Evolutionary conservation across 805 yeast species (phyloP), one percentile per base, ranked within the genome.

Genomic region (Pichia phayaonensis): DNA sequence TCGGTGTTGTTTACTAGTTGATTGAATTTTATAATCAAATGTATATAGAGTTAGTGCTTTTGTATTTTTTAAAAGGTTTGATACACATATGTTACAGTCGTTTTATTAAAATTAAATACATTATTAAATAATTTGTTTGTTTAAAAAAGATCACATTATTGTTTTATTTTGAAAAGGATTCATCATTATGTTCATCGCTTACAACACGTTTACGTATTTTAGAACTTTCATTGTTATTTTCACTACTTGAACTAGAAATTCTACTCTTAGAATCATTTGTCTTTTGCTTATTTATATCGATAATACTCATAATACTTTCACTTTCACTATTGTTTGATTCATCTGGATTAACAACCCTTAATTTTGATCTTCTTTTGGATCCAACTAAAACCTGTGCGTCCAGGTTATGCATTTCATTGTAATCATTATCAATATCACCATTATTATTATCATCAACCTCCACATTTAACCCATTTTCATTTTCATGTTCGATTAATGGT

Each of bases 361-460:
- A 67, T 48, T 75, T 74, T 1, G 84, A 74, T 51, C 86, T 68
- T 56, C 89, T 69, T 59, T 77, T 79, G 16, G 86, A 79, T 53
- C 85, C 77, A 8, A 84, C 89, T 53, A 84, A 65, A 10, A 84
- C 84, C 63, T 84, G 90, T 2, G 83, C 90, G 55, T 84, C 90
- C 56, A 82, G 60, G 29, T 72, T 69, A 20, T 72, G 73, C 49
- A 78, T 73, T 15, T 73, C 66, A 21, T 73, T 72, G 38, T n/a
- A n/a, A n/a, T 70, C 74, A 23, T 23, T 40, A 8, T 42, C 12
- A 29, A 13, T 45, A 2, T 45, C 18, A 21, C 42, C 50, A 12
- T 39, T 36, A 29, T 43, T 41, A n/a, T 34, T n/a, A 16, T 21
- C 13, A 10, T 29, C 26, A 12, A 16, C 8, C 4, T 29, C n/a